Percentiles rank a stretch among this genome's conserved stretches.
Conservation (phyloP, 495 filamentous ascomycete species). For the Filosporella fistucella region DNA sequence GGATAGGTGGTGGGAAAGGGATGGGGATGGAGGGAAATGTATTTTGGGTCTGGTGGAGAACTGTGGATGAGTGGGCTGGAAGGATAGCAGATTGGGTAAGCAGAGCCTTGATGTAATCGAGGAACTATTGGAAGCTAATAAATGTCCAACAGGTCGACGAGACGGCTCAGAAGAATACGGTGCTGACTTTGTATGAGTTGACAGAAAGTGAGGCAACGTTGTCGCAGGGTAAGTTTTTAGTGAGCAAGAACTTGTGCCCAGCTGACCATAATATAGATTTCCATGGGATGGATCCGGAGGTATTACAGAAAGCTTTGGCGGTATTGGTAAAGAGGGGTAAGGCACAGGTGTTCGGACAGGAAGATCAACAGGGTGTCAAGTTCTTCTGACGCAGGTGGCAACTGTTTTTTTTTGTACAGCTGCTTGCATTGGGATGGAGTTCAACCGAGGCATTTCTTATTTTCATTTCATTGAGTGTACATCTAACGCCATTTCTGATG, state of each 20-base stretch:
- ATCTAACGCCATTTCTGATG: too few relatives aligned
- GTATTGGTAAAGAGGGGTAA: constrained; percentile 83
- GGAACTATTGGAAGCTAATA: too few relatives aligned
- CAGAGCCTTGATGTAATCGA: too few relatives aligned
- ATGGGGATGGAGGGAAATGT: constrained; percentile 18
- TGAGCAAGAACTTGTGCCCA: too few relatives aligned
- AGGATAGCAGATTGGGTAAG: constrained; percentile 54
- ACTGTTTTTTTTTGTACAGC: neutral
- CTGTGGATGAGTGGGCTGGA: constrained; percentile 71
- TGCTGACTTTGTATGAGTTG: constrained; percentile 76
- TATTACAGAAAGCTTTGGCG: constrained; percentile 72
- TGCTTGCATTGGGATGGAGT: constrained; percentile 15
- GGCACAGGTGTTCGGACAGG: constrained; percentile 87
- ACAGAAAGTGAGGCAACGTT: constrained; percentile 59
- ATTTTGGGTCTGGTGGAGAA: constrained; percentile 60
- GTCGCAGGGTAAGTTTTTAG: constrained; percentile 43
- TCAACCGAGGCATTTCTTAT: neutral
- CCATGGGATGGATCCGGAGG: constrained; percentile 77
- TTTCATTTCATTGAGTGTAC: too few relatives aligned
- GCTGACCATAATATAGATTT: constrained; percentile 56
- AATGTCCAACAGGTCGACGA: constrained; percentile 62
- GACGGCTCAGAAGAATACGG: constrained; percentile 67
- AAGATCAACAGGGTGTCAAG: constrained; percentile 87
- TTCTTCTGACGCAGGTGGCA: constrained; percentile 62
- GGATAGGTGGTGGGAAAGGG: constrained; percentile 35